A percentile compares a stretch with the other conserved stretches of the same genome.
These are phyloP conservation scores for Chamaenerion angustifolium DNA, from an alignment of 345 rosid genomes.

Conservation along the genomic window DNA sequence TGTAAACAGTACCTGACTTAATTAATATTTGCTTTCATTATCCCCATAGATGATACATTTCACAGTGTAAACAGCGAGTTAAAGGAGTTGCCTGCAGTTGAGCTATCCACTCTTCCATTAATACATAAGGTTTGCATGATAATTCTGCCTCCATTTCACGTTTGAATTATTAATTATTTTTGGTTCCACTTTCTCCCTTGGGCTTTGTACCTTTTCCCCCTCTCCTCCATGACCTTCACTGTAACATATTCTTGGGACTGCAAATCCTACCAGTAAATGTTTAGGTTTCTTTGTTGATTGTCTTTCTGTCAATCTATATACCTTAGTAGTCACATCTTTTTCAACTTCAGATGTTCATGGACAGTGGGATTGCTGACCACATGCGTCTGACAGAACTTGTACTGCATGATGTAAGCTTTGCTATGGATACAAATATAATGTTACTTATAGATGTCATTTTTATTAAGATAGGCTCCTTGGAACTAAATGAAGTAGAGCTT, in stretches of 20 bases:
- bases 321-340: not conserved
- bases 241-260: no score
- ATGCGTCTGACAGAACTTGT: conserved; percentile 67
- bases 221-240: no score
- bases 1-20: no score
- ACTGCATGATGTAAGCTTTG: conserved; percentile 58
- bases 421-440: not conserved
- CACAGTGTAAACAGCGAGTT: conserved; percentile 66
- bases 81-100: conserved; percentile 89
- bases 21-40: conserved; percentile 3
- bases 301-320: not conserved
- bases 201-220: no score
- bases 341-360: conserved; percentile 53
- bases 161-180: not conserved
- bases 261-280: no score
- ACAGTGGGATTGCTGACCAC: conserved; percentile 89
- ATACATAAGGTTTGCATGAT: conserved; percentile 54
- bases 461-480: no score
- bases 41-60: conserved; percentile 58
- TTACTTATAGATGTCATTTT: no score
- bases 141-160: conserved; percentile 3
- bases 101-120: conserved; percentile 79
- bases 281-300: not conserved
- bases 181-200: no score
- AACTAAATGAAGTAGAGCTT: no score